A percentile compares a stretch with the other conserved stretches of the same genome.
phyloP scores from a whole-genome alignment of 2,329 filamentous ascomycete species.

The Karstenula rhodostoma region DNA sequence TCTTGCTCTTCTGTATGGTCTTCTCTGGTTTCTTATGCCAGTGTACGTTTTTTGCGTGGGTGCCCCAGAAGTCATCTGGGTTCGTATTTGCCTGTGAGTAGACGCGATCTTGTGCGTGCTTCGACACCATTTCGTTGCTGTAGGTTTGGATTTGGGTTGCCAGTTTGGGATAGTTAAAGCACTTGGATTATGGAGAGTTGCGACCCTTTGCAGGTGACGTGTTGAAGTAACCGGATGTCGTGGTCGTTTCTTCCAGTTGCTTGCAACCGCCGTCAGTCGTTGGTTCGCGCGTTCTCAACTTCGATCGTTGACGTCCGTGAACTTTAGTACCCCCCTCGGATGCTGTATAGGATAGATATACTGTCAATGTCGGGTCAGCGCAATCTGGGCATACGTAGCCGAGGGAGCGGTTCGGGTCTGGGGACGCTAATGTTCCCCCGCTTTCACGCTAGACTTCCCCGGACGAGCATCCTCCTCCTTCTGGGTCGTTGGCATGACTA shows the following conservation, averaged over 20 bases:
- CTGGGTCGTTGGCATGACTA: not conserved
- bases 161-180: too few species aligned
- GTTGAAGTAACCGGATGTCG: too few species aligned
- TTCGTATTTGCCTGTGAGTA: constrained; percentile 68
- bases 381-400: constrained; percentile 3
- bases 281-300: not conserved
- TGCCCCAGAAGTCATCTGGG: constrained; percentile 77
- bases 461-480: not conserved
- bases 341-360: not conserved
- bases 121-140: constrained; percentile 3
- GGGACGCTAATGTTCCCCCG: constrained; percentile 5
- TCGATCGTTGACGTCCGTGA: not conserved
- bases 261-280: not conserved
- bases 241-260: too few species aligned
- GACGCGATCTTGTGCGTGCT: constrained; percentile 58
- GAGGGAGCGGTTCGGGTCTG: constrained; percentile 5
- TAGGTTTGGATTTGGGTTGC: not conserved
- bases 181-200: too few species aligned
- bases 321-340: not conserved
- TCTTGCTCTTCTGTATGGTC: constrained; percentile 67
- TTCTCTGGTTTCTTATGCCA: constrained; percentile 81
- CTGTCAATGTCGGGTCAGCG: not conserved
- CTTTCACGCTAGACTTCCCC: constrained; percentile 1
- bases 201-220: too few species aligned
- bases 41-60: constrained; percentile 76